Conservation (phyloP, 768 basidiomycete species). For the Holtermannia corniformis region DNA sequence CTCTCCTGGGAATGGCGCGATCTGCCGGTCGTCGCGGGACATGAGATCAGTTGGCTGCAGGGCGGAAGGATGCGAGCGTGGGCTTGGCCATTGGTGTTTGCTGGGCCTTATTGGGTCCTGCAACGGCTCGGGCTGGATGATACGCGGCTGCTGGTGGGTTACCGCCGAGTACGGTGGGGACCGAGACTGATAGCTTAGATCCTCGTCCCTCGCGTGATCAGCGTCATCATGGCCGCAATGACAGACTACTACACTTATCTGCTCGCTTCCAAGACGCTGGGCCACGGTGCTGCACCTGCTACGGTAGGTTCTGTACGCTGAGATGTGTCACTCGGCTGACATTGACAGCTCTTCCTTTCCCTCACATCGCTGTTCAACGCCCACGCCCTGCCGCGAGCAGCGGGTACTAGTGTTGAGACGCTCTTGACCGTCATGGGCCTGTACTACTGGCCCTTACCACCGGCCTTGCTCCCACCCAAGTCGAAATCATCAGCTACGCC, state of each 20-base stretch:
- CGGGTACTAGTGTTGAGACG: slow-evolving; percentile 90
- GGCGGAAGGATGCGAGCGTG: slow-evolving; percentile 34
- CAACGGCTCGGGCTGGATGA: slow-evolving; percentile 52
- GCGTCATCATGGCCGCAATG: slow-evolving; percentile 64
- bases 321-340: slow-evolving; percentile 1
- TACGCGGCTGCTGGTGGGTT: slow-evolving; percentile 56
- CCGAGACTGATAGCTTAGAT: slow-evolving; percentile 47
- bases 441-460: slow-evolving; percentile 52
- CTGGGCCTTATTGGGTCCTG: slow-evolving; percentile 66
- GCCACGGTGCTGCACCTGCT: slow-evolving; percentile 51
- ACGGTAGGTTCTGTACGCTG: slow-evolving; percentile 51
- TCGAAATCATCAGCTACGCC: too few species aligned
- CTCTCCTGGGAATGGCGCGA: slow-evolving; percentile 90
- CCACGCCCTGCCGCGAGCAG: slow-evolving; percentile 69
- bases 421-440: slow-evolving; percentile 71
- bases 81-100: slow-evolving; percentile 68
- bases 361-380: slow-evolving; percentile 80
- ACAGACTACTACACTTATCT: slow-evolving; percentile 68
- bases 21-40: slow-evolving; percentile 3
- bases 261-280: slow-evolving; percentile 53
- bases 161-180: slow-evolving; percentile 4
- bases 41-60: slow-evolving; percentile 39
- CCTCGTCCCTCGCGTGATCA: slow-evolving; percentile 61
- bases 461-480: too few species aligned
- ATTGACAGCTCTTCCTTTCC: slow-evolving; percentile 60